A percentile compares a stretch with the other conserved stretches of the same genome.
Evolutionary conservation across 2,329 filamentous ascomycete species (phyloP).

Genomic region (Bipolaris zeicola): DNA sequence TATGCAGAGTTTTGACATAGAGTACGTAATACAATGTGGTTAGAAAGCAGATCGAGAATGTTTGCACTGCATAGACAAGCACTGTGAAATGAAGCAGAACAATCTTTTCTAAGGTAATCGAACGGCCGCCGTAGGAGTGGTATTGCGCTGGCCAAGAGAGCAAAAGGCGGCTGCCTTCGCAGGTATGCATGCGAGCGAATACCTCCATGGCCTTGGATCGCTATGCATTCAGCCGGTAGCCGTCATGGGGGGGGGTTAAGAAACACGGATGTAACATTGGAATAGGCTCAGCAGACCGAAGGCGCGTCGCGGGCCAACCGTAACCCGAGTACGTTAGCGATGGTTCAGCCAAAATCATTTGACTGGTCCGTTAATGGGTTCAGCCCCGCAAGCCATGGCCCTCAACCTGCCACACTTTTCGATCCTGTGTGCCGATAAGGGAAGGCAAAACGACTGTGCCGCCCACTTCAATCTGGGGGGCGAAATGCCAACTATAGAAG

Average conservation of each 20-base stretch:
- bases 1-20: not conserved
- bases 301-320: conserved; percentile 1
- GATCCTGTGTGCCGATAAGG: not conserved
- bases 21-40: not conserved
- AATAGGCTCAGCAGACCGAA: not conserved
- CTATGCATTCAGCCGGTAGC: not conserved
- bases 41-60: not conserved
- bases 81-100: not conserved
- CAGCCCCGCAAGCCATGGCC: too few relatives aligned
- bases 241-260: not conserved
- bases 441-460: not conserved
- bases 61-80: not conserved
- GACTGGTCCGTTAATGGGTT: too few relatives aligned
- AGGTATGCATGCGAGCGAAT: not conserved
- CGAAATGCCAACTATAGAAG: not conserved
- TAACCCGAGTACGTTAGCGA: not conserved
- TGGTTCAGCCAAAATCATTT: too few relatives aligned
- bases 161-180: not conserved
- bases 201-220: not conserved
- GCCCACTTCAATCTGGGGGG: not conserved
- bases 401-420: too few relatives aligned
- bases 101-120: not conserved
- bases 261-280: not conserved
- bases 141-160: not conserved
- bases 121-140: not conserved